Evolutionary conservation across 306 rosid species (phyloP).

Genomic region (Glycine soja): DNA sequence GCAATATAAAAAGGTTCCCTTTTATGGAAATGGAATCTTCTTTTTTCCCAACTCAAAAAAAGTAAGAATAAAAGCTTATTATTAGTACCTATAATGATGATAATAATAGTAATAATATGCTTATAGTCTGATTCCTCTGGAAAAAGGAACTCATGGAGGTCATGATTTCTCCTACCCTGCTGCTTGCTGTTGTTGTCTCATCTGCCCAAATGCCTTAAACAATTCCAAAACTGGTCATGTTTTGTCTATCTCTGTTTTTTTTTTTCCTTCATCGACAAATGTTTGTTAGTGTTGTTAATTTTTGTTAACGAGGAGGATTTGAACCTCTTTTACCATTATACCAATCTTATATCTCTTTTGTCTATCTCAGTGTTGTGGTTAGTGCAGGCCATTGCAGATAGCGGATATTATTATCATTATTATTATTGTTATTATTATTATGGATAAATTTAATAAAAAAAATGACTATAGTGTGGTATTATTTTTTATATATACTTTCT

Average conservation of each 20-base stretch:
- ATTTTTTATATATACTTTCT: slow-evolving; percentile 26
- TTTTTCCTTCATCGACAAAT: too few relatives aligned
- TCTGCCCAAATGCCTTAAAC: slow-evolving; percentile 63
- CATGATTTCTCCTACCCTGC: slow-evolving; percentile 70
- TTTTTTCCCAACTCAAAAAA: slow-evolving; percentile 61
- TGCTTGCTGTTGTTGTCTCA: slow-evolving; percentile 64
- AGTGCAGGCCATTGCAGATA: slow-evolving; percentile 63
- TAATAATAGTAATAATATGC: slow-evolving; percentile 31
- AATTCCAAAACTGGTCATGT: slow-evolving; percentile 65
- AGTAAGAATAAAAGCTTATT: slow-evolving; percentile 21
- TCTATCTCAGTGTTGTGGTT: slow-evolving; percentile 43
- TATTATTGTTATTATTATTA: slow-evolving; percentile 36
- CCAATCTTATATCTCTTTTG: too few relatives aligned
- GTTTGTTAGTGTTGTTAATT: too few relatives aligned
- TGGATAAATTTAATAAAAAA: slow-evolving; percentile 38
- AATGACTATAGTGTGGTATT: background rate
- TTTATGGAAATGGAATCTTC: slow-evolving; percentile 91
- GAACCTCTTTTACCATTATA: too few relatives aligned
- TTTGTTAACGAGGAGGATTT: too few relatives aligned
- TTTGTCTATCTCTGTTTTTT: slow-evolving; percentile 49
- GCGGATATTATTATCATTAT: slow-evolving; percentile 45
- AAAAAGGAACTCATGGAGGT: slow-evolving; percentile 65
- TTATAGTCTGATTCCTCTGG: slow-evolving; percentile 60
- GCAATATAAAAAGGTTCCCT: slow-evolving; percentile 74
- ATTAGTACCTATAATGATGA: slow-evolving; percentile 2